Conservation (phyloP, 1,284 basidiomycete genomes). For the Singerocomus inundabilis region DNA sequence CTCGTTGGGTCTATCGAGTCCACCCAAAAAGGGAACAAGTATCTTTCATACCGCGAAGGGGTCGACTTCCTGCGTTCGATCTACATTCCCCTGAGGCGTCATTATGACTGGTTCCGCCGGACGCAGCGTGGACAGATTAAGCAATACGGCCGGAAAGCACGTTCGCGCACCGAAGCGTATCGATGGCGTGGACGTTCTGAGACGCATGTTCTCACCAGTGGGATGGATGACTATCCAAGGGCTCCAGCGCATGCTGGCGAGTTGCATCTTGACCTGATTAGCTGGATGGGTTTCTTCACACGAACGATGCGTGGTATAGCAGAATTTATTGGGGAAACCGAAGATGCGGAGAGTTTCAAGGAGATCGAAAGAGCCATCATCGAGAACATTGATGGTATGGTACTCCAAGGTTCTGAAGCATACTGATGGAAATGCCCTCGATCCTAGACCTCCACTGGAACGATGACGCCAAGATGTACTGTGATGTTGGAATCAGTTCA, state of each 20-base stretch:
- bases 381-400: slow-evolving; percentile 81
- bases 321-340: slow-evolving; percentile 76
- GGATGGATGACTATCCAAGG: slow-evolving; percentile 94
- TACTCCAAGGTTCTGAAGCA: not conserved
- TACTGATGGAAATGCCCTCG: slow-evolving; percentile 4
- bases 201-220: slow-evolving; percentile 87
- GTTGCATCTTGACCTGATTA: slow-evolving; percentile 88
- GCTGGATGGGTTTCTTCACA: slow-evolving; percentile 94
- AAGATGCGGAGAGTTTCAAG: slow-evolving; percentile 74
- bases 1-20: slow-evolving; percentile 33
- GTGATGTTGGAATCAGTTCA: slow-evolving; percentile 81
- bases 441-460: slow-evolving; percentile 87
- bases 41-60: slow-evolving; percentile 62
- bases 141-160: slow-evolving; percentile 79
- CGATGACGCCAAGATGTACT: slow-evolving; percentile 87
- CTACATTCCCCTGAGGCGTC: slow-evolving; percentile 80
- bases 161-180: slow-evolving; percentile 86
- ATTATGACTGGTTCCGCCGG: slow-evolving; percentile 94
- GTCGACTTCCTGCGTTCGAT: slow-evolving; percentile 73
- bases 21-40: slow-evolving; percentile 40
- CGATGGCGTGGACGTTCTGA: slow-evolving; percentile 91
- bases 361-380: slow-evolving; percentile 80
- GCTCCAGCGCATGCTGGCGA: slow-evolving; percentile 87
- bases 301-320: slow-evolving; percentile 87
- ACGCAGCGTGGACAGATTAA: slow-evolving; percentile 93